Conservation (phyloP, 1,284 basidiomycete species). For the Ceratobasidium sp. region DNA sequence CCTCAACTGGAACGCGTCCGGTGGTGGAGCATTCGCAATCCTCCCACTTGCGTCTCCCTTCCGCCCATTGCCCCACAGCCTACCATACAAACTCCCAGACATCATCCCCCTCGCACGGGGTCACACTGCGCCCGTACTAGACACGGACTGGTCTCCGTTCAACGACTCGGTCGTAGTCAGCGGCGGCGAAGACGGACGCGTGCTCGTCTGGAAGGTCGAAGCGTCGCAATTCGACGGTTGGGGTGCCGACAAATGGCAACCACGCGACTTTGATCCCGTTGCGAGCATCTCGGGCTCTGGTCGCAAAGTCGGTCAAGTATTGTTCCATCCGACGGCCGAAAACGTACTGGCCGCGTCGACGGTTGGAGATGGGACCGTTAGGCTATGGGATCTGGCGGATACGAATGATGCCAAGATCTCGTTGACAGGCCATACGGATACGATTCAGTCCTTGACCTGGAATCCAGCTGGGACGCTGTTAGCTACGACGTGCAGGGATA, state of each 20-base stretch:
- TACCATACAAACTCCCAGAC: constrained; percentile 91
- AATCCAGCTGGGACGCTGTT: constrained; percentile 85
- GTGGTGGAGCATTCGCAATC: constrained; percentile 95
- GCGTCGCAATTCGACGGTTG: constrained; percentile 83
- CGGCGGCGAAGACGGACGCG: constrained; percentile 93
- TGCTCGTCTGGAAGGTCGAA: constrained; percentile 91
- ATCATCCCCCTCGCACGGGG: constrained; percentile 92
- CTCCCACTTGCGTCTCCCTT: constrained; percentile 88
- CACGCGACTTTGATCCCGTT: constrained; percentile 88
- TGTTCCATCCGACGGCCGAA: constrained; percentile 93
- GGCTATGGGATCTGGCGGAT: constrained; percentile 90
- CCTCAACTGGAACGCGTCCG: constrained; percentile 96
- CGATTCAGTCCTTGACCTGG: constrained; percentile 90
- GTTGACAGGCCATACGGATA: constrained; percentile 86
- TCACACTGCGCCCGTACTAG: constrained; percentile 82
- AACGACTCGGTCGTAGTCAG: constrained; percentile 92
- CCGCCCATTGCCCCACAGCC: constrained; percentile 64
- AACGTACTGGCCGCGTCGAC: constrained; percentile 87
- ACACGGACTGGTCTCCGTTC: constrained; percentile 97
- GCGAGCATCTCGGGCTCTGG: constrained; percentile 78
- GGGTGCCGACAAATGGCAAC: constrained; percentile 85
- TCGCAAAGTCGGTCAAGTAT: constrained; percentile 93
- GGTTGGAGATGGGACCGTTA: constrained; percentile 90
- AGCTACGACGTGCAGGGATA: constrained; percentile 89
- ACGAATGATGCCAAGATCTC: constrained; percentile 74